phyloP scores from a whole-genome alignment of 164 flowering plant genomes.

The Liriodendron chinense region DNA sequence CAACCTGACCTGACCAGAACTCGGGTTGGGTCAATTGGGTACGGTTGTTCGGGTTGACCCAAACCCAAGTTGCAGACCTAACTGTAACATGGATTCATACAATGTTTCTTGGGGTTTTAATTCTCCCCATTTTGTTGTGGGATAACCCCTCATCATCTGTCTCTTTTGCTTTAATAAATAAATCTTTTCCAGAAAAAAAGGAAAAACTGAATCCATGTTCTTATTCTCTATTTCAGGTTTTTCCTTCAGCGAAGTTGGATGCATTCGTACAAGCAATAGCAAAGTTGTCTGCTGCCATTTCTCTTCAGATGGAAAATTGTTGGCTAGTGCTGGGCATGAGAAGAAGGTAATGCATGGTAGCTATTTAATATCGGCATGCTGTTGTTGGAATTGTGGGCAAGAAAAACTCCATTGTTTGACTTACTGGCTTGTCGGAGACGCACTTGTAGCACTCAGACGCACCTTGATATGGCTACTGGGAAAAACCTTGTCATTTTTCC shows the following conservation, averaged over 20 bases:
- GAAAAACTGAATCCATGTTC: not conserved
- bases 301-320: constrained; percentile 81
- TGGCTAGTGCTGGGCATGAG: constrained; percentile 92
- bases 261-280: constrained; percentile 53
- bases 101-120: no score
- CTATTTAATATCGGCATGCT: not conserved
- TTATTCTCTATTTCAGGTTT: constrained; percentile 45
- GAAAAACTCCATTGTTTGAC: not conserved
- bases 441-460: not conserved
- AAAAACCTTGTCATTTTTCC: not conserved
- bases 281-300: constrained; percentile 88
- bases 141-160: no score
- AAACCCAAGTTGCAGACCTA: no score
- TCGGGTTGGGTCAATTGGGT: no score
- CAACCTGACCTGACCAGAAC: no score
- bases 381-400: not conserved
- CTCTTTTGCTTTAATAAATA: no score
- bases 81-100: no score
- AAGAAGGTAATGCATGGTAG: constrained; percentile 52
- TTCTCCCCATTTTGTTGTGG: not conserved
- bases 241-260: constrained; percentile 66
- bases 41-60: no score
- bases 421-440: not conserved
- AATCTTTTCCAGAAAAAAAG: not conserved
- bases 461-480: not conserved